Base-by-base conservation (phyloP, 306 rosid species). In the Sphenostylis stenocarpa region DNA sequence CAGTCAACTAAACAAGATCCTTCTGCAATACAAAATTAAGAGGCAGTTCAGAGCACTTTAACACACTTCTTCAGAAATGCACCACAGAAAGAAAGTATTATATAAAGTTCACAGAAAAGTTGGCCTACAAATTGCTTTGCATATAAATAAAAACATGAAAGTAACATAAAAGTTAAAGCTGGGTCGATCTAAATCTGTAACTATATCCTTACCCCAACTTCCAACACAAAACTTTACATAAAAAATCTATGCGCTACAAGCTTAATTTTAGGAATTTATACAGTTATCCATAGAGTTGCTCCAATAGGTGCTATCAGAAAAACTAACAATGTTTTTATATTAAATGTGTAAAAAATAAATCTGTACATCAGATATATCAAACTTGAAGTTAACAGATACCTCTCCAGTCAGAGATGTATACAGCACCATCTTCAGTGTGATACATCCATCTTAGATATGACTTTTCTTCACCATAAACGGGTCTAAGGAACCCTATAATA, bases 401-500 rank as follows among this genome's bases (percentile, higher is more conserved):
- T 90, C 84, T 81, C 89, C 79, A 76, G 20, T 89, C 90, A 0
- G 88, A 81, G 82, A 60, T 82, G 84, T 87, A 82, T 82, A 81
- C 86, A 72, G 79, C 88, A 58, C 86, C 84, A 77, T 84, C 96
- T 80, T 73, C 91, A 36, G 74, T 73, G 73, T 75, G 75, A 81
- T 84, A 89, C 36, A 86, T 57, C 48, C 68, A 85, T 90, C 90
- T 86, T 75, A 89, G 63, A 72, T 89, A 84, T 43, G 88, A 81
- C 81, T 78, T 94, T 86, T 94, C 96, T 74, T 94, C 96, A 58
- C 87, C 83, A 75, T 75, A 88, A 70, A 91, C 87, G 28, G 97
- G 98, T 84, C 89, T 86, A 73, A 94, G 93, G 74, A 82, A 89
- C 70, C 98, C 98, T 73, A 90, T 65, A 77, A 94, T 90, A 67